Evolutionary conservation across 352 stramenopile species (phyloP).

Genomic region (Plasmopara halstedii): DNA sequence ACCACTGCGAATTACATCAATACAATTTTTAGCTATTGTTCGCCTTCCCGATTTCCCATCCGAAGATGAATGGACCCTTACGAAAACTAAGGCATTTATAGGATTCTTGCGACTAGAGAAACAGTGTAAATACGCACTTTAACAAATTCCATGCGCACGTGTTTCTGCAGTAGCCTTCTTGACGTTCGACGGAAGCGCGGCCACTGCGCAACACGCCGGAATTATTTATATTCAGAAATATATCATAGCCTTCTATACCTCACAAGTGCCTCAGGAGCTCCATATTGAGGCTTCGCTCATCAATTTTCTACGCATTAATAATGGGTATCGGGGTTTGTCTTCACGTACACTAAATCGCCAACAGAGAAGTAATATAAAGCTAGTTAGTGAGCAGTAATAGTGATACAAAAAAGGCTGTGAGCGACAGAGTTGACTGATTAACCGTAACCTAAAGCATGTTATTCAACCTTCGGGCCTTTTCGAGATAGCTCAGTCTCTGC

Average conservation of each 20-base stretch:
- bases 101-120: background rate
- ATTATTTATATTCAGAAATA: background rate
- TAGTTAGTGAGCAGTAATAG: background rate
- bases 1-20: too few species aligned
- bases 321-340: background rate
- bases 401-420: conserved; percentile 2
- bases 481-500: conserved; percentile 19
- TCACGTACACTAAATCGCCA: too few species aligned
- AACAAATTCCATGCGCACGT: background rate
- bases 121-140: background rate
- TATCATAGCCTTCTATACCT: background rate
- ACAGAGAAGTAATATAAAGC: background rate
- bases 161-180: background rate
- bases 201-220: background rate
- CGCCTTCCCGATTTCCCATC: too few species aligned
- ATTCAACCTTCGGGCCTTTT: conserved; percentile 11
- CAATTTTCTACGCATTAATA: background rate
- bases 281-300: background rate
- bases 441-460: conserved; percentile 16
- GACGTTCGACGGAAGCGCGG: background rate
- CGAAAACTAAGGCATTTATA: background rate
- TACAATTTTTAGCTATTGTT: too few species aligned
- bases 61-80: conserved; percentile 5
- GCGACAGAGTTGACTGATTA: conserved; percentile 7
- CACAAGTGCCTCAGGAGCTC: too few species aligned